Percentiles rank a stretch among this genome's conserved stretches.
Conservation (phyloP, 2,329 filamentous ascomycete species). For the Claviceps citrina region DNA sequence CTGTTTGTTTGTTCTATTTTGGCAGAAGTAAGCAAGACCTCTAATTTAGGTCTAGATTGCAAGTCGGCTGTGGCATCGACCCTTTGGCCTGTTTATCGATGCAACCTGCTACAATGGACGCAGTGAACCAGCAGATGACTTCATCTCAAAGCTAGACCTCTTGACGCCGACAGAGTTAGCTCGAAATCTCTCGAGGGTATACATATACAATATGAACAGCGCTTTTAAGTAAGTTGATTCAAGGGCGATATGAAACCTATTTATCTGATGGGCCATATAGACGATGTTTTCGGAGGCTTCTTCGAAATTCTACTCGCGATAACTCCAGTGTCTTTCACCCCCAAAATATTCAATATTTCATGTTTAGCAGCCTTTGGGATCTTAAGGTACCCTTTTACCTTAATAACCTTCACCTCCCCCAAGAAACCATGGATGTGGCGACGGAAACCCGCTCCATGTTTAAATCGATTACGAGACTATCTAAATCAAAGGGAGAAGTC, state of each 20-base stretch:
- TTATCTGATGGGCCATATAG: slow-evolving; percentile 8
- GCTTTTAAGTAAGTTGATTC: slow-evolving; percentile 37
- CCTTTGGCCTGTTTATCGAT: slow-evolving; percentile 52
- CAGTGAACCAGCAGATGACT: slow-evolving; percentile 48
- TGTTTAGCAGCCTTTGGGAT: slow-evolving; percentile 50
- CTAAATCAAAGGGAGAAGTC: slow-evolving; percentile 55
- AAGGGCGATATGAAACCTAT: background rate
- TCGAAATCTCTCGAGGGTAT: slow-evolving; percentile 43
- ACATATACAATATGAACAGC: slow-evolving; percentile 62
- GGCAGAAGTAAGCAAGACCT: background rate
- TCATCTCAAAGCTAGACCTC: slow-evolving; percentile 47
- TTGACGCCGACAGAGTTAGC: slow-evolving; percentile 47
- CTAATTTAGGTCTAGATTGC: slow-evolving; percentile 34
- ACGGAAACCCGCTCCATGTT: slow-evolving; percentile 51
- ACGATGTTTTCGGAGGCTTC: slow-evolving; percentile 49
- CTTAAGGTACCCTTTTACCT: slow-evolving; percentile 52
- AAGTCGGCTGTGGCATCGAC: slow-evolving; percentile 53
- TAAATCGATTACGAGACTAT: slow-evolving; percentile 48
- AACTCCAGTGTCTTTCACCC: slow-evolving; percentile 47
- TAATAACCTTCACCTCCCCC: slow-evolving; percentile 49
- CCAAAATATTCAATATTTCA: slow-evolving; percentile 48
- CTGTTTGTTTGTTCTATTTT: background rate
- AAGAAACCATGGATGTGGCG: slow-evolving; percentile 54
- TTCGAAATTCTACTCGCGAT: slow-evolving; percentile 46
- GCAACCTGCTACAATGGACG: slow-evolving; percentile 56